phyloP scores from a whole-genome alignment of 371 early-diverging fungal genomes.

The Actinomucor elegans region DNA sequence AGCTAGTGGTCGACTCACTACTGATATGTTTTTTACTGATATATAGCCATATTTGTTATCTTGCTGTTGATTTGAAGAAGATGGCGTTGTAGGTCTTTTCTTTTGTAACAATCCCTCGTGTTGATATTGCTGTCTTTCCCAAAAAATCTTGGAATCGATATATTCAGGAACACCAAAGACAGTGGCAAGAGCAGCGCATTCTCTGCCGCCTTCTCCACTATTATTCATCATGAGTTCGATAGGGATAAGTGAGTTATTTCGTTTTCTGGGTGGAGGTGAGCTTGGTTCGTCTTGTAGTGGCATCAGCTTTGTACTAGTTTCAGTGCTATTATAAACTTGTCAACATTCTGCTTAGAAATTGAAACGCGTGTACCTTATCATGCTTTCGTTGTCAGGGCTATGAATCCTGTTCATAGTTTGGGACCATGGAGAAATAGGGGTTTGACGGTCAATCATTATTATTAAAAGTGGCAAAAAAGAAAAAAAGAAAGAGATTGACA shows the following conservation, averaged over 20 bases:
- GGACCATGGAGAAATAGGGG: slow-evolving; percentile 11
- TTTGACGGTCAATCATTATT: slow-evolving; percentile 15
- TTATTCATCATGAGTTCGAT: slow-evolving; percentile 38
- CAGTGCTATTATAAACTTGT: background rate
- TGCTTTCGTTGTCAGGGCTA: slow-evolving; percentile 10
- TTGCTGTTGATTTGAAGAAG: background rate
- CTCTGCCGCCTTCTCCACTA: slow-evolving; percentile 36
- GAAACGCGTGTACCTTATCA: slow-evolving; percentile 6
- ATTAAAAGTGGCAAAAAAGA: background rate
- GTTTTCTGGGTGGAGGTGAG: slow-evolving; percentile 27
- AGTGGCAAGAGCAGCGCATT: slow-evolving; percentile 48
- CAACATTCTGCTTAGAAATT: too few species aligned
- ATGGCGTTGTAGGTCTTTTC: background rate
- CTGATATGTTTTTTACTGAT: slow-evolving; percentile 10
- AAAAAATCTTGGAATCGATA: slow-evolving; percentile 42
- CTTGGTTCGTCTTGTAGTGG: slow-evolving; percentile 18
- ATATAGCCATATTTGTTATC: slow-evolving; percentile 12
- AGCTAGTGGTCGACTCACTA: slow-evolving; percentile 7
- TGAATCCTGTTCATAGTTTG: slow-evolving; percentile 15
- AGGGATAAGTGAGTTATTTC: slow-evolving; percentile 42
- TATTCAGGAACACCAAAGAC: slow-evolving; percentile 54
- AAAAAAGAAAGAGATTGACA: background rate
- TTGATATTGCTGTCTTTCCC: slow-evolving; percentile 35
- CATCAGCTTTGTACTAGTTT: slow-evolving; percentile 6
- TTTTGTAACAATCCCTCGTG: slow-evolving; percentile 3